These are phyloP conservation scores for Clarireedia hainanense DNA, from an alignment of 2,329 filamentous ascomycete species.

Conservation along the genomic window DNA sequence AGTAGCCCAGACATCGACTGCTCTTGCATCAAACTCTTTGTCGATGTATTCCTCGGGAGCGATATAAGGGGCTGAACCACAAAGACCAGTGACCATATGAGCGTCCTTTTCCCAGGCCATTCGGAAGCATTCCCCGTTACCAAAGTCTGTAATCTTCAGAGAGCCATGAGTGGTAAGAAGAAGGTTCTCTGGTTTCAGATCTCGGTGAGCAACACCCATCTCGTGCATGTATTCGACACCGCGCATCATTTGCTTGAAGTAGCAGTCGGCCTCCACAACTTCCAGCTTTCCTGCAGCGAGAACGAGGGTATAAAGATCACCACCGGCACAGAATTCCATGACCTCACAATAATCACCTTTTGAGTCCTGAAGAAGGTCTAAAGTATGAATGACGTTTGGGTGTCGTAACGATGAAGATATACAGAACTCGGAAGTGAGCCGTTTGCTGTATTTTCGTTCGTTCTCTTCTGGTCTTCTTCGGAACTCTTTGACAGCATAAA, in stretches of 20 bases:
- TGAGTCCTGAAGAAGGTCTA: conserved; percentile 89
- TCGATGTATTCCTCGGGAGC: conserved; percentile 94
- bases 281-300: conserved; percentile 87
- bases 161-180: conserved; percentile 86
- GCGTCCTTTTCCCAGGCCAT: conserved; percentile 99
- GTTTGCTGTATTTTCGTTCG: conserved; percentile 95
- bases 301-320: conserved; percentile 90
- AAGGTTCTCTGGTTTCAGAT: conserved; percentile 94
- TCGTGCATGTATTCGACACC: conserved; percentile 99
- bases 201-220: conserved; percentile 96
- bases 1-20: conserved; percentile 97
- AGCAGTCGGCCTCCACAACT: conserved; percentile 89
- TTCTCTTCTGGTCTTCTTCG: conserved; percentile 89
- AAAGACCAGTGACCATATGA: conserved; percentile 95
- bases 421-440: conserved; percentile 94
- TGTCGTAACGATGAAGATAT: conserved; percentile 95
- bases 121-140: conserved; percentile 97
- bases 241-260: conserved; percentile 98
- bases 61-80: conserved; percentile 94
- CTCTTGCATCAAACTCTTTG: conserved; percentile 91
- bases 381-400: conserved; percentile 95
- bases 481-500: conserved; percentile 98
- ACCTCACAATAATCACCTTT: conserved; percentile 98
- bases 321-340: conserved; percentile 98
- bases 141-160: conserved; percentile 97